phyloP scores from a whole-genome alignment of 768 basidiomycete genomes.

The Hypholoma sublateritium region DNA sequence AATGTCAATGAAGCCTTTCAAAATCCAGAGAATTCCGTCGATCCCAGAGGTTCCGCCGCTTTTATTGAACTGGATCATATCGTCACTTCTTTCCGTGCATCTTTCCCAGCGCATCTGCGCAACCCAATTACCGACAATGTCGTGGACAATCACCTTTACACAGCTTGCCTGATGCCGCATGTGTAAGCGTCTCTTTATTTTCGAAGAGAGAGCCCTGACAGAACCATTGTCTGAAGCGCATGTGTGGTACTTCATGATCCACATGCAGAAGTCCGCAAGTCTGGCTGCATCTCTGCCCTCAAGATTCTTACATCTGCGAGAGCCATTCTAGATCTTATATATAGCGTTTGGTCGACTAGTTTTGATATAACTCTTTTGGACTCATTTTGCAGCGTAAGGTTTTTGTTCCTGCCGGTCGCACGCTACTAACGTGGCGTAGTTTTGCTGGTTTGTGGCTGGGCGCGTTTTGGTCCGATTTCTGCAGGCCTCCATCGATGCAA shows the following conservation, averaged over 20 bases:
- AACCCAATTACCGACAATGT: conserved; percentile 56
- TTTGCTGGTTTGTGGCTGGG: conserved; percentile 70
- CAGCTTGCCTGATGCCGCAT: conserved; percentile 42
- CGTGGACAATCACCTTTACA: conserved; percentile 61
- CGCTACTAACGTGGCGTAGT: conserved; percentile 31
- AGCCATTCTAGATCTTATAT: conserved; percentile 64
- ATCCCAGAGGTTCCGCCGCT: conserved; percentile 58
- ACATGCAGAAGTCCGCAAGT: conserved; percentile 58
- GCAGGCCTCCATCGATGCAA: conserved; percentile 58
- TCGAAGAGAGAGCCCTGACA: background rate
- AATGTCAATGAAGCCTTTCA: conserved; percentile 30
- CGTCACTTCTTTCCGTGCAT: conserved; percentile 55
- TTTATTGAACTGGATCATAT: conserved; percentile 64
- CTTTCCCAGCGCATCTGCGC: conserved; percentile 55
- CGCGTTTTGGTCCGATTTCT: conserved; percentile 67
- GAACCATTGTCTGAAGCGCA: conserved; percentile 39
- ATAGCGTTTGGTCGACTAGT: conserved; percentile 66
- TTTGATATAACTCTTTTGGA: conserved; percentile 72
- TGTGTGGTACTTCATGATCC: conserved; percentile 75
- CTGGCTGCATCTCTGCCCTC: conserved; percentile 66
- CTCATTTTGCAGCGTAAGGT: conserved; percentile 63
- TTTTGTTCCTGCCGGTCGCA: background rate
- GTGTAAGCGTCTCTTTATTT: conserved; percentile 26
- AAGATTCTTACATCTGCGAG: conserved; percentile 69
- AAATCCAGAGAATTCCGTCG: conserved; percentile 43